phyloP scores from a whole-genome alignment of 768 basidiomycete species.

The Lactarius vividus region DNA sequence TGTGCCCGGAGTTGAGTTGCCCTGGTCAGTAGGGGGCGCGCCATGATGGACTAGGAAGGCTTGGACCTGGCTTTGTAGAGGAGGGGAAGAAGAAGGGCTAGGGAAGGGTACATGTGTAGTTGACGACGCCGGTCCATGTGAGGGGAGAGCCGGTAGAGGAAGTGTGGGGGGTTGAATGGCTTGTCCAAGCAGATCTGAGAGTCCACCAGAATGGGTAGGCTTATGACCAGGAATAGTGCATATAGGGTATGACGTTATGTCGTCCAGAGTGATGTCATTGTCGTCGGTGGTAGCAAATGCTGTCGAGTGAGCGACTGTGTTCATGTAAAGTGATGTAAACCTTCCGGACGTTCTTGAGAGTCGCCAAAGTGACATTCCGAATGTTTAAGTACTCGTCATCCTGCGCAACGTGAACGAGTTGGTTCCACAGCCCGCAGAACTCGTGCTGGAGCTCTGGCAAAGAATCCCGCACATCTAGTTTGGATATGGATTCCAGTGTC shows the following conservation, averaged over 20 bases:
- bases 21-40: not conserved
- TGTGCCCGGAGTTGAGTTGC: too few species aligned
- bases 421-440: conserved; percentile 10
- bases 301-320: too few species aligned
- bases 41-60: not conserved
- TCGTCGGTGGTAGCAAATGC: not conserved
- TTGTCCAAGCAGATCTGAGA: not conserved
- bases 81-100: not conserved
- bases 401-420: not conserved
- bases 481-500: conserved; percentile 4
- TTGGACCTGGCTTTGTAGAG: not conserved
- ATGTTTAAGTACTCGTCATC: not conserved
- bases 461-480: not conserved
- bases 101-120: not conserved
- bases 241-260: not conserved
- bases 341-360: conserved; percentile 17
- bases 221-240: not conserved
- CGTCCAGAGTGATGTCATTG: not conserved
- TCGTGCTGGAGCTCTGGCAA: conserved; percentile 1
- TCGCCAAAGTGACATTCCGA: not conserved
- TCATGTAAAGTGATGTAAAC: conserved; percentile 8
- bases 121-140: not conserved
- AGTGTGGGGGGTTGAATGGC: not conserved
- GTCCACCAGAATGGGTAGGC: not conserved
- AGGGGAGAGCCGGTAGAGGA: not conserved